These are phyloP conservation scores for Xylaria sp. DNA, from an alignment of 2,329 filamentous ascomycete species.

Conservation along the genomic window DNA sequence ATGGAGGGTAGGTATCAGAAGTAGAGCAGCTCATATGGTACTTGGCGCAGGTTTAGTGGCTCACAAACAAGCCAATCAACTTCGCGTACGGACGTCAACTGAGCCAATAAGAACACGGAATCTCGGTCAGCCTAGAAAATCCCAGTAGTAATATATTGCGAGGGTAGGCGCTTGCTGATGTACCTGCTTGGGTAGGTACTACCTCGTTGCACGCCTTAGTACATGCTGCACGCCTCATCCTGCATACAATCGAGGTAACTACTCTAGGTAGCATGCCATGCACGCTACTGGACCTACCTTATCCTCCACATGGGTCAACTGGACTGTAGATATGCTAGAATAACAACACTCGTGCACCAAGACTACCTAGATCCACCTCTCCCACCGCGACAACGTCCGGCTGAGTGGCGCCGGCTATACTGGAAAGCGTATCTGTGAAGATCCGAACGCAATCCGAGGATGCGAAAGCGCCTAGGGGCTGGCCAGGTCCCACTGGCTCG, in stretches of 20 bases:
- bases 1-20: background rate
- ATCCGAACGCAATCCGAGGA: conserved; percentile 18
- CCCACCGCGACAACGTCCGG: conserved; percentile 3
- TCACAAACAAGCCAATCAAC: conserved; percentile 11
- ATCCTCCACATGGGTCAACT: conserved; percentile 12
- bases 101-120: conserved; percentile 15
- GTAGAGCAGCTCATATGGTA: background rate
- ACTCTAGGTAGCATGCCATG: background rate
- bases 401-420: conserved; percentile 21
- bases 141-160: conserved; percentile 20
- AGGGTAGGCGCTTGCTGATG: conserved; percentile 5
- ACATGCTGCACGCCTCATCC: conserved; percentile 1
- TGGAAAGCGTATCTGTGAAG: background rate
- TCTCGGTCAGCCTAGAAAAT: background rate
- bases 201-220: conserved; percentile 16
- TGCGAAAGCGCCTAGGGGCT: conserved; percentile 29
- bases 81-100: background rate
- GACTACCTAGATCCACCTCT: conserved; percentile 11
- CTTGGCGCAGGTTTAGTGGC: conserved; percentile 16
- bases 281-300: background rate
- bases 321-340: background rate
- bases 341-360: conserved; percentile 12
- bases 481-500: conserved; percentile 22
- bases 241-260: background rate
- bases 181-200: conserved; percentile 8